Conservation (phyloP, 768 basidiomycete genomes). For the Suillus lakei region DNA sequence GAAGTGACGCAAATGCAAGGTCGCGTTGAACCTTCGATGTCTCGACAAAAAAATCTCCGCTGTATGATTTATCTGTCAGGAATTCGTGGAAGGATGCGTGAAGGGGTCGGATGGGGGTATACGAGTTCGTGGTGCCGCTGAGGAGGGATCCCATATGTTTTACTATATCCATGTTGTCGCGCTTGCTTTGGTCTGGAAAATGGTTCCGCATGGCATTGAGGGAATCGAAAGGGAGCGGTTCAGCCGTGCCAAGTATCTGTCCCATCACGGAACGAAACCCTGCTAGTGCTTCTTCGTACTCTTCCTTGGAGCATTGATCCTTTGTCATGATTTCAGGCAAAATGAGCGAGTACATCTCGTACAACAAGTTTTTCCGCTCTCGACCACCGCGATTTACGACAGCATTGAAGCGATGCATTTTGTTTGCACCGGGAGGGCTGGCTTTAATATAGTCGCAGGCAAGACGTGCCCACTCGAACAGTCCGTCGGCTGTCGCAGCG, state of each 20-base stretch:
- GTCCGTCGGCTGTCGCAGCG: constrained; percentile 1
- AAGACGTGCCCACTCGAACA: constrained; percentile 17
- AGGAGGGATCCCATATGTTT: constrained; percentile 11
- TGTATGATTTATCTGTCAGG: constrained; percentile 18
- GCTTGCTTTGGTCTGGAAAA: not conserved
- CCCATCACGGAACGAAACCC: constrained; percentile 10
- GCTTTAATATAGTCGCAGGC: constrained; percentile 4
- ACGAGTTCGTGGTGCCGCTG: constrained; percentile 1
- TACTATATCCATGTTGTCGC: not conserved
- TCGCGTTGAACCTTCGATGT: not conserved
- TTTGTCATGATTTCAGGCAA: not conserved
- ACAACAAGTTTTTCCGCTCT: not conserved
- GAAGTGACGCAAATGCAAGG: constrained; percentile 22
- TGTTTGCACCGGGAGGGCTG: not conserved
- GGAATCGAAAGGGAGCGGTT: not conserved
- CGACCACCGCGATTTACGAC: not conserved
- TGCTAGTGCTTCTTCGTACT: not conserved
- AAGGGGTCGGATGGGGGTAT: constrained; percentile 18
- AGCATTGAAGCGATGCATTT: constrained; percentile 1
- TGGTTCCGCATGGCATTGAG: not conserved
- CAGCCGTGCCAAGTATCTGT: constrained; percentile 4
- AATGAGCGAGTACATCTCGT: not conserved
- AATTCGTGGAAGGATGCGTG: constrained; percentile 37
- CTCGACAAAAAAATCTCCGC: constrained; percentile 19
- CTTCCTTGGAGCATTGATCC: not conserved